Conservation (phyloP, 768 basidiomycete genomes). For the Tulasnella calospora region DNA sequence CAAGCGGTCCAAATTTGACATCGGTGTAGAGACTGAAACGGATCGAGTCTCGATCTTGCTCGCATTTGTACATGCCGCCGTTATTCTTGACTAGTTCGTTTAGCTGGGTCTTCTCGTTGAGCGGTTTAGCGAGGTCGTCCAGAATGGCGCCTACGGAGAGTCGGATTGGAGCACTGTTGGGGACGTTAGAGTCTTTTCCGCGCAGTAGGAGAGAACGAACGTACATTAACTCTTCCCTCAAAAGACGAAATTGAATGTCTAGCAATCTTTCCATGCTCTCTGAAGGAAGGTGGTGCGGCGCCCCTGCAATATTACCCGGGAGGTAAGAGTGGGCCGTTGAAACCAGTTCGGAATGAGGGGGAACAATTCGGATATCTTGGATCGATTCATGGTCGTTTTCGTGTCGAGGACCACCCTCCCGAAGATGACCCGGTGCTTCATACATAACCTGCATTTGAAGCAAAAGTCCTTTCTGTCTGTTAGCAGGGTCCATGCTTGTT, state of each 20-base stretch:
- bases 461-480: constrained; percentile 37
- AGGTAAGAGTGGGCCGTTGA: constrained; percentile 50
- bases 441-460: constrained; percentile 43
- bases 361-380: constrained; percentile 55
- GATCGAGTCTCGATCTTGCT: constrained; percentile 20
- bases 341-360: constrained; percentile 62
- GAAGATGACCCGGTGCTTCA: constrained; percentile 52
- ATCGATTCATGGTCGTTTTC: constrained; percentile 63
- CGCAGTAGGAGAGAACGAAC: not conserved
- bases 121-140: constrained; percentile 41
- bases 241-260: constrained; percentile 68
- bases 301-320: constrained; percentile 54
- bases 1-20: constrained; percentile 22
- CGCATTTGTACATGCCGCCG: constrained; percentile 33
- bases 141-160: constrained; percentile 48
- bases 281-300: constrained; percentile 56
- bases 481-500: constrained; percentile 29
- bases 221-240: constrained; percentile 67
- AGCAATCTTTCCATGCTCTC: constrained; percentile 61
- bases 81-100: constrained; percentile 25
- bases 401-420: constrained; percentile 53
- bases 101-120: constrained; percentile 20
- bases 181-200: not conserved
- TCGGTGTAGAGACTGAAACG: constrained; percentile 31
- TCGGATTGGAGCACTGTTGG: constrained; percentile 50